Conservation (phyloP, 2,329 filamentous ascomycete genomes). For the Talaromyces marneffei region DNA sequence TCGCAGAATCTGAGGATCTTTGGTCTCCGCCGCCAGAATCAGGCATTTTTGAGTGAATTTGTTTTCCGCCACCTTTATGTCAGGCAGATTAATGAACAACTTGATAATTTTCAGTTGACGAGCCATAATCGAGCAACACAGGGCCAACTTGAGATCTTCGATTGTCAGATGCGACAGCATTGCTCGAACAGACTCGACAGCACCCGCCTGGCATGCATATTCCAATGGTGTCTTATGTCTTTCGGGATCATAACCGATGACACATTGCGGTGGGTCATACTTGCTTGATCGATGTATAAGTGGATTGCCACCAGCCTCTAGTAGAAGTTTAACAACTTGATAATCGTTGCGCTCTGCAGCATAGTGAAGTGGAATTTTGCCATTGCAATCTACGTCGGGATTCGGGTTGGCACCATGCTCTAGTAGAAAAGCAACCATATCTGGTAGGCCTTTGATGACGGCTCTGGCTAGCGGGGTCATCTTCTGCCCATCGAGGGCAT, state of each 20-base stretch:
- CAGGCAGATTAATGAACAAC: neutral
- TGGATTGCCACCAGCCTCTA: slow-evolving; percentile 8
- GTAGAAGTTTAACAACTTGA: slow-evolving; percentile 16
- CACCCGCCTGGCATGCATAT: neutral
- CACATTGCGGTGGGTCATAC: neutral
- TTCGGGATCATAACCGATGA: neutral
- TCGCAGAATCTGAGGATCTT: neutral
- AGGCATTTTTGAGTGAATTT: neutral
- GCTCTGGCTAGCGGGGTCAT: neutral
- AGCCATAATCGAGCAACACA: slow-evolving; percentile 1
- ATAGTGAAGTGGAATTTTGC: slow-evolving; percentile 16
- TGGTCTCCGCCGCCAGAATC: neutral
- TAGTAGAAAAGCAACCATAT: slow-evolving; percentile 15
- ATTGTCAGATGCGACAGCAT: slow-evolving; percentile 8
- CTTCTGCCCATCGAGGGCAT: neutral
- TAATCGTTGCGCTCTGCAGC: slow-evolving; percentile 16
- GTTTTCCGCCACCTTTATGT: neutral
- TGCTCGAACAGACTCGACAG: slow-evolving; percentile 6
- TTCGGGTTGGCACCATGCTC: slow-evolving; percentile 15
- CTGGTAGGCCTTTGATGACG: slow-evolving; percentile 8
- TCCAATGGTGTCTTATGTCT: neutral
- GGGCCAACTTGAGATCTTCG: slow-evolving; percentile 1
- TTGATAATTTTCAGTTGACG: neutral
- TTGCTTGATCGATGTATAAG: neutral
- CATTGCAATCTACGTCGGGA: slow-evolving; percentile 6